phyloP scores from a whole-genome alignment of 345 rosid genomes.

The Anastatica hierochuntica region DNA sequence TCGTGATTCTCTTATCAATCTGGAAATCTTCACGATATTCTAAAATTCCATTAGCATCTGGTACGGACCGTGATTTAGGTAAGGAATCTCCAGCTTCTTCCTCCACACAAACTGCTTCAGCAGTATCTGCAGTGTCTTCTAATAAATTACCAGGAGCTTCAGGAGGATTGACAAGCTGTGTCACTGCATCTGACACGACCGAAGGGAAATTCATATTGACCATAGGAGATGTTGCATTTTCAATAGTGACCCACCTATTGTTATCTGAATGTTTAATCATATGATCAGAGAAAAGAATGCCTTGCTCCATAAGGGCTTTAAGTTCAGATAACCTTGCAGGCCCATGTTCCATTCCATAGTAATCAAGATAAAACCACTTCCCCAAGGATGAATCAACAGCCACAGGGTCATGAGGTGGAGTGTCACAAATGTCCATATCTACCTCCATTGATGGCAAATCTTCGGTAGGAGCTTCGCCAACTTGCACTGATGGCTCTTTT shows the following conservation, averaged over 20 bases:
- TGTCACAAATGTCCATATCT: conserved; percentile 96
- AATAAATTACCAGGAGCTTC: conserved; percentile 91
- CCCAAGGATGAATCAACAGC: conserved; percentile 53
- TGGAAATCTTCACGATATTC: conserved; percentile 45
- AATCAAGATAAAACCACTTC: conserved; percentile 95
- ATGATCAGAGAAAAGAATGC: conserved; percentile 77
- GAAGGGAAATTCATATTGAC: conserved; percentile 34
- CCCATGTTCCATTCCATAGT: conserved; percentile 69
- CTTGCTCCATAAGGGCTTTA: conserved; percentile 70
- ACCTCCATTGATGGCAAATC: conserved; percentile 96
- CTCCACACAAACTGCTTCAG: conserved; percentile 26
- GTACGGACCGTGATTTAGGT: conserved; percentile 16
- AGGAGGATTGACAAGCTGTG: conserved; percentile 78
- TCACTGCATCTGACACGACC: conserved; percentile 52
- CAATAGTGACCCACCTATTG: conserved; percentile 91
- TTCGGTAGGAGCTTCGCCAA: conserved; percentile 42
- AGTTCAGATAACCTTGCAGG: conserved; percentile 79
- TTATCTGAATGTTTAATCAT: conserved; percentile 76
- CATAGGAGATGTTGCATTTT: conserved; percentile 90
- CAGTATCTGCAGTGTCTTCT: conserved; percentile 46
- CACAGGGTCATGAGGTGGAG: conserved; percentile 65
- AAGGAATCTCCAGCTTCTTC: conserved; percentile 32
- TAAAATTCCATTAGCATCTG: conserved; percentile 21
- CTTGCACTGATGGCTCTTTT: conserved; percentile 40
- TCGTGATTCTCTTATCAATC: conserved; percentile 64